A percentile compares a stretch with the other conserved stretches of the same genome.
phyloP scores from a whole-genome alignment of 106 monocot species.

The Acorus calamus region DNA sequence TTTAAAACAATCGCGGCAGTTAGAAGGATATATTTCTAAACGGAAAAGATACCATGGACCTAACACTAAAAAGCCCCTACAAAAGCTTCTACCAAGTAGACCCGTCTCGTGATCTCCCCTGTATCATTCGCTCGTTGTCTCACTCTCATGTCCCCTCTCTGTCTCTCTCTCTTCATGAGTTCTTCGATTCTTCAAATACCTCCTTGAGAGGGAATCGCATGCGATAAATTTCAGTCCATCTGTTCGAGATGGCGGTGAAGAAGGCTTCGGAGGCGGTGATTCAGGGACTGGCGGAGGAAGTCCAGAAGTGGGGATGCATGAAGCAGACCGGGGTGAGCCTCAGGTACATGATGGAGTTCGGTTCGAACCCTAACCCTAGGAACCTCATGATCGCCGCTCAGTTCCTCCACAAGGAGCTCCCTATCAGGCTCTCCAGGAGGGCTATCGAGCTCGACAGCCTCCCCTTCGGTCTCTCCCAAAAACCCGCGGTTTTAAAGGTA shows the following conservation, averaged over 20 bases:
- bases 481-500: conserved; percentile 29
- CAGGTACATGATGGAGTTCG: conserved; percentile 29
- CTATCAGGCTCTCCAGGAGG: conserved; percentile 21
- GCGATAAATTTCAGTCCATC: too few relatives aligned
- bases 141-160: too few relatives aligned
- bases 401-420: conserved; percentile 30
- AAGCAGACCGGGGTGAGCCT: conserved; percentile 29
- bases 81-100: too few relatives aligned
- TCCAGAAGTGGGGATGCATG: conserved; percentile 21
- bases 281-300: conserved; percentile 19
- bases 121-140: too few relatives aligned
- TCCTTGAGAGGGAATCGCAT: too few relatives aligned
- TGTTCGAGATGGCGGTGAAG: conserved; percentile 14
- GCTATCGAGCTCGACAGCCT: conserved; percentile 23
- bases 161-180: too few relatives aligned
- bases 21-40: too few relatives aligned
- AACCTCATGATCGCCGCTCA: conserved; percentile 22
- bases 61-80: too few relatives aligned
- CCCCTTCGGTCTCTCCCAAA: conserved; percentile 18
- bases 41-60: too few relatives aligned
- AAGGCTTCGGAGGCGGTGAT: conserved; percentile 12
- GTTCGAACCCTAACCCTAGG: conserved; percentile 6
- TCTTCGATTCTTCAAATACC: too few relatives aligned
- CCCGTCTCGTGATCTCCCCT: too few relatives aligned
- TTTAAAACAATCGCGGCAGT: too few relatives aligned